Base-by-base conservation (phyloP, 2,329 filamentous ascomycete species). In the Beauveria scarabaeidicola region DNA sequence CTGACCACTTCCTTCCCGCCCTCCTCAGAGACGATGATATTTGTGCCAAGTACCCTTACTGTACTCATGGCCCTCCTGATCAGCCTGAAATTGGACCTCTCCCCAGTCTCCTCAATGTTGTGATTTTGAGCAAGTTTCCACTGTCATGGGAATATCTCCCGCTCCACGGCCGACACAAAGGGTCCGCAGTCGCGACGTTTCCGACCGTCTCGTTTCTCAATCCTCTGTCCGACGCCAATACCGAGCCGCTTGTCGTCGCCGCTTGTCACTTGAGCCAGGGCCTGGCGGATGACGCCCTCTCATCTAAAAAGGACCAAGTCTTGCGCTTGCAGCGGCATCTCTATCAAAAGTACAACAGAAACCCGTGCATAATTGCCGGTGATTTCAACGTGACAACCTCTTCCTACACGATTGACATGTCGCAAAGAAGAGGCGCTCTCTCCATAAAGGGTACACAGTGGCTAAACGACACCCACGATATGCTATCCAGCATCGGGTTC, bases 361-460 rank as follows among this genome's bases (percentile, higher is more conserved):
- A 78, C 41, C 75, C 81, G 5, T 83, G 79, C 74, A 72, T 87
- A 4, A 64, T 89, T 21, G 80, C 81, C 0, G 86, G 86, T 3
- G 84, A 88, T 66, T 85, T 87, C 67, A 88, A 88, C 64, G 72
- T 88, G 25, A 74, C 80, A 7, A 86, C 84, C 0, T 88, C 85
- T 1, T 71, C 74, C 1, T 75, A 76, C 56, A 82, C 83, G 0
- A 78, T 88, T 38, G 72, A 80, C 11, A 71, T 74, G 4, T 82
- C 84, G 0, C 63, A 81, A 1, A 75, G 77, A 59, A 78, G 74
- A 56, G 78, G 79, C n/a, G 70, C 74, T 5, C 79, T 88, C n/a
- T 81, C 82, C 0, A 51, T 67, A 0, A 74, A 79, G 52, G 80
- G 81, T 1, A 74, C 72, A 0, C 67, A 65, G 3, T 70, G 72